Evolutionary conservation across 2,329 filamentous ascomycete species (phyloP).

Genomic region (Penicillium thymicola): DNA sequence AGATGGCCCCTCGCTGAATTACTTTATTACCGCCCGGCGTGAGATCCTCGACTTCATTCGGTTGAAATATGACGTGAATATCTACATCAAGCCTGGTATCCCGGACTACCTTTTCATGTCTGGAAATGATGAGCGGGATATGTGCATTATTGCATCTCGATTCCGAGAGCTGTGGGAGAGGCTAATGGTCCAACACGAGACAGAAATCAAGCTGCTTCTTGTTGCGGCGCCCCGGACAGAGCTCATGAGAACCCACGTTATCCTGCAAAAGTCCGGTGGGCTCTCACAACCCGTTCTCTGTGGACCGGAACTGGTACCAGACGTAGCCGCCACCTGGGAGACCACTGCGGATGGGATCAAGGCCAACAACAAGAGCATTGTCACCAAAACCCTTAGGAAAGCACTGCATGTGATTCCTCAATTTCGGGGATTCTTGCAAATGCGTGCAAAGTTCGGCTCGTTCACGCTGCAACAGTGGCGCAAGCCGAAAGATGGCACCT

Average conservation of each 20-base stretch:
- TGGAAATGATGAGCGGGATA: slow-evolving; percentile 32
- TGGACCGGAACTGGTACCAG: slow-evolving; percentile 5
- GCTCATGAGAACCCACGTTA: slow-evolving; percentile 23
- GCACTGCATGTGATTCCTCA: slow-evolving; percentile 18
- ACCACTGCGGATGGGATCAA: not conserved
- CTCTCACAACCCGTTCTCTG: slow-evolving; percentile 23
- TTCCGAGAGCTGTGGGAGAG: slow-evolving; percentile 31
- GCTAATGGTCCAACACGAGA: slow-evolving; percentile 25
- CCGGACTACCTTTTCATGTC: slow-evolving; percentile 30
- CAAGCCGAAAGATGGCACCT: slow-evolving; percentile 21
- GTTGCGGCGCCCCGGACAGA: slow-evolving; percentile 27
- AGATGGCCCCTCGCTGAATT: slow-evolving; percentile 40
- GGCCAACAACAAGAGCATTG: not conserved
- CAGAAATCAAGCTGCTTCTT: slow-evolving; percentile 35
- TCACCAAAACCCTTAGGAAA: slow-evolving; percentile 15
- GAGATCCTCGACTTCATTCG: slow-evolving; percentile 48
- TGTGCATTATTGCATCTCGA: slow-evolving; percentile 36
- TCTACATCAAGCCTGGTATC: slow-evolving; percentile 36
- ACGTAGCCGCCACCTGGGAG: not conserved
- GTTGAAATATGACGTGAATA: slow-evolving; percentile 37
- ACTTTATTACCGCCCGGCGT: slow-evolving; percentile 41
- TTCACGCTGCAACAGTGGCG: slow-evolving; percentile 41
- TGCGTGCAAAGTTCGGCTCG: slow-evolving; percentile 44
- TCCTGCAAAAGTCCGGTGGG: slow-evolving; percentile 20
- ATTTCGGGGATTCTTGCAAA: slow-evolving; percentile 36